Evolutionary conservation across 176 grass and related monocot species (phyloP), one percentile per base, ranked within the genome.

Genomic region (Raddia distichophylla): DNA sequence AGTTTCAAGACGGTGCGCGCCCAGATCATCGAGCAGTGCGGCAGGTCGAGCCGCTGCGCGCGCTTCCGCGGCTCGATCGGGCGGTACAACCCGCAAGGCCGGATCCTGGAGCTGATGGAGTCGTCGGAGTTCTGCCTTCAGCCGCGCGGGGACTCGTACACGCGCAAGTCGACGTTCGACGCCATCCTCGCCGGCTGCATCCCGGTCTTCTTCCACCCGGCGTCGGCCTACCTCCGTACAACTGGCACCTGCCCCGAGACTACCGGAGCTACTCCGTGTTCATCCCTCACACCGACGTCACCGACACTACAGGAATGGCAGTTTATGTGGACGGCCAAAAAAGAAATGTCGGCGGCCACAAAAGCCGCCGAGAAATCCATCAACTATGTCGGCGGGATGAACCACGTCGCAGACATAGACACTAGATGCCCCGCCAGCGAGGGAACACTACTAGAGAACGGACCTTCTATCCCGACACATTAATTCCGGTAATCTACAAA

Each of bases 161-260:
- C 77, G 5, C 58, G 77, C 35, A 10, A 60, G 2, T 80, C 80
- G 2, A 73, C 73, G 44, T 89, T 89, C 67, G 86, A 85, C 67
- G 56, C 86, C 7, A 89, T 89, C 74, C 10, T 89, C 33, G 81
- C 81, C 18, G 81, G 81, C 1, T 85, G 86, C 66, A 79, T 89
- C 42, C 80, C 86, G n/a, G 86, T 89, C 4, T 89, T 89, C 74
- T 85, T 89, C 73, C 67, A 80, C 58, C 86, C 74, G 33, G 68
- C 46, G 7, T 80, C 77, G 58, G 77, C 77, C 16, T 80, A 80
- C 51, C 10, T 34, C 10, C 77, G 65, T 68, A 80, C 42, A 80
- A 47, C 2, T 68, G 61, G 77, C 43, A 69, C 20, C 59, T 69
- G 0, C 62, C 77, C 5, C 1, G 49, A 5, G 47, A 80, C 20